Percentiles rank a stretch among this genome's conserved stretches.
phyloP scores from a whole-genome alignment of 1,284 basidiomycete species.

The Microbotryum lychnidis-dioicae region DNA sequence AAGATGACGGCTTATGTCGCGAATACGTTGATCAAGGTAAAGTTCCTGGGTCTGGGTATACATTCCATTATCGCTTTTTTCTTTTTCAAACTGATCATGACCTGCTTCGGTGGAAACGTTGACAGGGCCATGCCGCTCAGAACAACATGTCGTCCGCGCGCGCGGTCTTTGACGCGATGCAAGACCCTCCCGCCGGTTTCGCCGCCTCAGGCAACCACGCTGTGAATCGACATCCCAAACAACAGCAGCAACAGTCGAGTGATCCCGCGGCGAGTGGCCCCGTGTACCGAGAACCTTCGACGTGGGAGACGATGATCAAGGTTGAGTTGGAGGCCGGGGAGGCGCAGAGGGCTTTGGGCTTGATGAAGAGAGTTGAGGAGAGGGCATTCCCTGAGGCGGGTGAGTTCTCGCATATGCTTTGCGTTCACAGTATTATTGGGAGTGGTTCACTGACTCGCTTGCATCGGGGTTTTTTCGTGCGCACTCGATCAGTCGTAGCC shows the following conservation, averaged over 20 bases:
- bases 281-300: conserved; percentile 80
- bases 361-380: conserved; percentile 66
- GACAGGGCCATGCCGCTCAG: conserved; percentile 60
- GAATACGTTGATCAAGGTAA: conserved; percentile 73
- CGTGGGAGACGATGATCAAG: conserved; percentile 67
- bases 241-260: conserved; percentile 40
- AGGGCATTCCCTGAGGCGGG: conserved; percentile 47
- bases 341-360: conserved; percentile 56
- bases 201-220: conserved; percentile 85
- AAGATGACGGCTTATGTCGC: conserved; percentile 94
- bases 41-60: background rate
- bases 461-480: background rate
- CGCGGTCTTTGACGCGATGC: conserved; percentile 71
- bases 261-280: conserved; percentile 50
- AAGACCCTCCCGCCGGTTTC: conserved; percentile 75
- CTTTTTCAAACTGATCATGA: background rate
- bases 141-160: conserved; percentile 65
- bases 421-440: background rate
- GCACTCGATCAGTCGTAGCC: conserved; percentile 12
- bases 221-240: conserved; percentile 43
- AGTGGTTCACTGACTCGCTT: background rate
- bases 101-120: conserved; percentile 2
- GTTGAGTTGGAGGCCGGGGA: conserved; percentile 77
- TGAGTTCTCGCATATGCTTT: conserved; percentile 7
- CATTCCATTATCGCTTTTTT: background rate